A percentile compares a stretch with the other conserved stretches of the same genome.
Conservation (phyloP, 179 eudicot species). For the Vitellaria paradoxa region DNA sequence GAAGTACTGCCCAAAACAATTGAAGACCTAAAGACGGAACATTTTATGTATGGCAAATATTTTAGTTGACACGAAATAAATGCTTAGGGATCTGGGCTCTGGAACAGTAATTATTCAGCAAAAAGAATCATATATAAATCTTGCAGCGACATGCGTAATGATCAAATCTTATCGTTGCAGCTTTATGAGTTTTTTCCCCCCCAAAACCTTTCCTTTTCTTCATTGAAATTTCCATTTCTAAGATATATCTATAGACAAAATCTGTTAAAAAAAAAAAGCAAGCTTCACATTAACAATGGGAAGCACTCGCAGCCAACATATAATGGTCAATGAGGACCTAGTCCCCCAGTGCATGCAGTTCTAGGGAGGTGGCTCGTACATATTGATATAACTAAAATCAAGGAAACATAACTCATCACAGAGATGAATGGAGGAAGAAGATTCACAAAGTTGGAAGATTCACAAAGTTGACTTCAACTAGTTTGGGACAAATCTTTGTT, state of each 20-base stretch:
- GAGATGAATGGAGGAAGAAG: too few relatives aligned
- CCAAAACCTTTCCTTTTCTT: too few relatives aligned
- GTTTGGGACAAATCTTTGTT: too few relatives aligned
- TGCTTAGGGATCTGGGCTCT: background rate
- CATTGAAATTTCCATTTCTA: too few relatives aligned
- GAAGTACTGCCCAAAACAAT: conserved; percentile 60
- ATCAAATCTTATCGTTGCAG: background rate
- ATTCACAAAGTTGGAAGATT: too few relatives aligned
- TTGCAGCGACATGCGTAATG: background rate
- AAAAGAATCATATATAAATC: background rate
- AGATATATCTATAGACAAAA: background rate
- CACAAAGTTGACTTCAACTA: too few relatives aligned
- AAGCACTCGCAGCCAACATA: background rate
- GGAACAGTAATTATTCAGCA: background rate
- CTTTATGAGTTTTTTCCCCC: background rate
- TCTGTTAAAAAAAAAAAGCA: background rate
- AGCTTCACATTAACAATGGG: background rate
- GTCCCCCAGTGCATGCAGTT: background rate
- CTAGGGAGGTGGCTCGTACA: background rate
- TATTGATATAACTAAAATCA: too few relatives aligned
- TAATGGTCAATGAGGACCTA: background rate
- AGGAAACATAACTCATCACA: too few relatives aligned
- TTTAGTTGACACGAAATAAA: background rate
- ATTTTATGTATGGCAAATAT: background rate
- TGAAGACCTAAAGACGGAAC: conserved; percentile 43